These are phyloP conservation scores for Verticillium tricorpus DNA, from an alignment of 2,329 filamentous ascomycete species.

Conservation along the genomic window DNA sequence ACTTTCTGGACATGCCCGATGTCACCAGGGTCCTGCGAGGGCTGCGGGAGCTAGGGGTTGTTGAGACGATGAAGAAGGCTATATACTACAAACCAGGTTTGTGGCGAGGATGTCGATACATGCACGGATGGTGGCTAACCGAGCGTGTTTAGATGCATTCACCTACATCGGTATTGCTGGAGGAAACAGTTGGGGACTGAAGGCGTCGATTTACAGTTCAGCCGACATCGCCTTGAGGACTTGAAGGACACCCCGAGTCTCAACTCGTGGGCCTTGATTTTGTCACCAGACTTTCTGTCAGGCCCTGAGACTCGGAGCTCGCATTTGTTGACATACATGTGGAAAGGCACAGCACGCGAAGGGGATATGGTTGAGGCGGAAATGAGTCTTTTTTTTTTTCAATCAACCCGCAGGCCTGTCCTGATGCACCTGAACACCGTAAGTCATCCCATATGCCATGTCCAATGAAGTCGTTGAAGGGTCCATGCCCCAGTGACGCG, in stretches of 20 bases:
- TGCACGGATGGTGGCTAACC: neutral
- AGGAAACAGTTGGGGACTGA: slow-evolving; percentile 58
- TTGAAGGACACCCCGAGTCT: neutral
- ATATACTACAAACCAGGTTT: slow-evolving; percentile 78
- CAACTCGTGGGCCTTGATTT: neutral
- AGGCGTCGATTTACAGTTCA: slow-evolving; percentile 53
- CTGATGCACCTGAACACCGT: neutral
- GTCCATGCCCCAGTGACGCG: neutral
- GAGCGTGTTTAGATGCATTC: slow-evolving; percentile 50
- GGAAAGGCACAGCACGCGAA: too few relatives aligned
- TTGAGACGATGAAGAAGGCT: slow-evolving; percentile 37
- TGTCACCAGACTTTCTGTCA: neutral
- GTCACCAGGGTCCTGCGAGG: slow-evolving; percentile 62
- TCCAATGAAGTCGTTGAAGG: too few relatives aligned
- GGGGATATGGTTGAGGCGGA: neutral
- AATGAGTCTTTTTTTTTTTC: slow-evolving; percentile 1
- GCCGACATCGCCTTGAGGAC: slow-evolving; percentile 22
- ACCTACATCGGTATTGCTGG: slow-evolving; percentile 60
- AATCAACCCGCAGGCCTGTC: neutral
- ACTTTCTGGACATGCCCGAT: slow-evolving; percentile 67
- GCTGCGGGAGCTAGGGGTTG: slow-evolving; percentile 58
- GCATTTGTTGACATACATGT: too few relatives aligned
- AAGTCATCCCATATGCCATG: neutral
- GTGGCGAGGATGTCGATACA: slow-evolving; percentile 17
- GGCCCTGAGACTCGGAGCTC: neutral